phyloP scores from a whole-genome alignment of 768 basidiomycete species.

The Crassisporium funariophilum region DNA sequence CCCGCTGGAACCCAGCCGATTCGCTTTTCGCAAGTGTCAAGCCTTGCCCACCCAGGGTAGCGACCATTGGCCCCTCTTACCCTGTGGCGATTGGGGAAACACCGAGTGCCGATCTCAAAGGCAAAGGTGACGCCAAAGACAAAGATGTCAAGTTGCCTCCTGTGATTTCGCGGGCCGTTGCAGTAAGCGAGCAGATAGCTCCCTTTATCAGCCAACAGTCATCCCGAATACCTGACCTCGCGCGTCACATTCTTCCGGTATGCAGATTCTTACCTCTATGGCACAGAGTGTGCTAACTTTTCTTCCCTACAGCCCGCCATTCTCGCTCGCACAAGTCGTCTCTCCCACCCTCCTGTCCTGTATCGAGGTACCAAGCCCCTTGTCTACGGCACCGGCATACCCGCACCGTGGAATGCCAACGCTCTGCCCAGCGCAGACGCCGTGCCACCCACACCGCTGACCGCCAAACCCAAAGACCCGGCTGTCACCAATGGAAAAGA shows the following conservation, averaged over 20 bases:
- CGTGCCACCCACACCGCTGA: conserved; percentile 28
- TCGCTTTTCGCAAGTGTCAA: conserved; percentile 61
- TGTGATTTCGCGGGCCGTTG: conserved; percentile 46
- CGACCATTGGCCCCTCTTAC: conserved; percentile 66
- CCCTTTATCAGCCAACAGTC: conserved; percentile 66
- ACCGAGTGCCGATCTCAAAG: conserved; percentile 24
- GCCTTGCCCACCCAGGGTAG: conserved; percentile 63
- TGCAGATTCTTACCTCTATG: conserved; percentile 26
- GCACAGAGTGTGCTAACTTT: background rate
- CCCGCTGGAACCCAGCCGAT: conserved; percentile 71
- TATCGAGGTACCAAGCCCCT: conserved; percentile 51
- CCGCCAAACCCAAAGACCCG: conserved; percentile 31
- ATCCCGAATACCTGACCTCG: conserved; percentile 67
- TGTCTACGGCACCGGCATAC: conserved; percentile 48
- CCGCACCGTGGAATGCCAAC: conserved; percentile 56
- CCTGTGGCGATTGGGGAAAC: conserved; percentile 49
- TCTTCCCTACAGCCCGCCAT: conserved; percentile 47
- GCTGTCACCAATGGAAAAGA: conserved; percentile 28
- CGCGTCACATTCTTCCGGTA: conserved; percentile 69
- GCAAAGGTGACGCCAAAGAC: conserved; percentile 40
- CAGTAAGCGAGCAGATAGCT: conserved; percentile 51
- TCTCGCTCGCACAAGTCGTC: conserved; percentile 58
- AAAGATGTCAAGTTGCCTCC: conserved; percentile 57
- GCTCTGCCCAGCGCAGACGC: conserved; percentile 32
- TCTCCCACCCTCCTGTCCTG: conserved; percentile 67